Base-by-base conservation (phyloP, 2,329 filamentous ascomycete species). In the Cylindrodendrum hubeiense region DNA sequence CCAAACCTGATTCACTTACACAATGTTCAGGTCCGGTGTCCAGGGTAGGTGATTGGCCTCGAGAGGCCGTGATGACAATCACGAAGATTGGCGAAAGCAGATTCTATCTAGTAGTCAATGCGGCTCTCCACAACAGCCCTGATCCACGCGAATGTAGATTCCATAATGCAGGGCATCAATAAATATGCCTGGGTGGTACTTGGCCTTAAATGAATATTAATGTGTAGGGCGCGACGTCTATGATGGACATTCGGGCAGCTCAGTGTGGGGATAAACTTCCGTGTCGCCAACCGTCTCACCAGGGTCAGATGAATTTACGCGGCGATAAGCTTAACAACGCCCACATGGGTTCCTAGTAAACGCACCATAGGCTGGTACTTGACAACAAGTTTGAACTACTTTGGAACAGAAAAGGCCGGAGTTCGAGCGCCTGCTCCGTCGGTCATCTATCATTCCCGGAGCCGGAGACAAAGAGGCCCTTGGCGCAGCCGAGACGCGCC, bases 371-470 rank as follows among this genome's bases (percentile, higher is more conserved):
- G 7, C 28, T 6, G 28, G 10, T 39, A 4, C 15, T 17, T 39
- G 15, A 7, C n/a, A n/a, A 8, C n/a, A 39, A 39, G n/a, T 39
- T 17, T 39, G 6, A 6, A 21, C 19, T 43, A 5, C 8, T 22
- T 5, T 13, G 22, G 19, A 43, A 5, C 33, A 21, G 28, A 22
- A 33, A 55, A 43, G 12, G n/a, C 8, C n/a, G 15, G 17, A 34
- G 37, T 43, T 34, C 24, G 22, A 21, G 26, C 15, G 54, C 15
- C 33, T 24, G 47, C 37, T 34, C 37, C 39, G 30, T 37, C 37
- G 28, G 28, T 43, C 56, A 44, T 41, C 41, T 52, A 28, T 52
- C 50, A 61, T 61, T 50, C 33, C 43, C 26, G 19, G n/a, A 33
- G 22, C 43, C 26, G 19, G n/a, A 33, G 22, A 30, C 30, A 21